Percentiles rank a stretch among this genome's conserved stretches.
phyloP scores from a whole-genome alignment of 768 basidiomycete genomes.

The Daedalea quercina region DNA sequence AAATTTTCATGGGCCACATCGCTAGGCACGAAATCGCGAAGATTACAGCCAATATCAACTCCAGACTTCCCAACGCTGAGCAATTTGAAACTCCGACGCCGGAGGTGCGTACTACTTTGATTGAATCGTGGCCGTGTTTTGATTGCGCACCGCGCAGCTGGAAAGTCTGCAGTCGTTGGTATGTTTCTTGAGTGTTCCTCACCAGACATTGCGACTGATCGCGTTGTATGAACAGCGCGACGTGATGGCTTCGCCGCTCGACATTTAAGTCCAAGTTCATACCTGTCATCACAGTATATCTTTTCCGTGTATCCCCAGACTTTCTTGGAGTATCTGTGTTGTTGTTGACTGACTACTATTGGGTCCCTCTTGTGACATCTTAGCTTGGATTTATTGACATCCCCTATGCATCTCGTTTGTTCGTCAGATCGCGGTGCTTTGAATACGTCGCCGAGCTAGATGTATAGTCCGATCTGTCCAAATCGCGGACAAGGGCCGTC shows the following conservation, averaged over 20 bases:
- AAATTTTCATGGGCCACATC: not conserved
- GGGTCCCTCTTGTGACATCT: too few relatives aligned
- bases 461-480: too few relatives aligned
- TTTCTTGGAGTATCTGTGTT: too few relatives aligned
- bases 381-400: too few relatives aligned
- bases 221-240: not conserved
- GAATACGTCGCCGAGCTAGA: too few relatives aligned
- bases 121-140: not conserved
- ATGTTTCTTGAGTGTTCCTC: not conserved
- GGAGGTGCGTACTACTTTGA: not conserved
- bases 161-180: constrained; percentile 2
- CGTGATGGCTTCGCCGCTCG: not conserved
- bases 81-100: constrained; percentile 1
- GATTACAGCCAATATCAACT: constrained; percentile 6
- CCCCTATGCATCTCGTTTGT: too few relatives aligned
- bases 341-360: too few relatives aligned
- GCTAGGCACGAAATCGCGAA: constrained; percentile 10
- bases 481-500: too few relatives aligned
- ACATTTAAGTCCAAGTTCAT: too few relatives aligned
- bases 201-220: not conserved
- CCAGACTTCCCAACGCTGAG: not conserved
- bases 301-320: too few relatives aligned
- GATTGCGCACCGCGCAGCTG: not conserved
- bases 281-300: too few relatives aligned
- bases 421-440: too few relatives aligned